These are phyloP conservation scores for Logfia minima DNA, from an alignment of 129 eudicot species.

Conservation along the genomic window DNA sequence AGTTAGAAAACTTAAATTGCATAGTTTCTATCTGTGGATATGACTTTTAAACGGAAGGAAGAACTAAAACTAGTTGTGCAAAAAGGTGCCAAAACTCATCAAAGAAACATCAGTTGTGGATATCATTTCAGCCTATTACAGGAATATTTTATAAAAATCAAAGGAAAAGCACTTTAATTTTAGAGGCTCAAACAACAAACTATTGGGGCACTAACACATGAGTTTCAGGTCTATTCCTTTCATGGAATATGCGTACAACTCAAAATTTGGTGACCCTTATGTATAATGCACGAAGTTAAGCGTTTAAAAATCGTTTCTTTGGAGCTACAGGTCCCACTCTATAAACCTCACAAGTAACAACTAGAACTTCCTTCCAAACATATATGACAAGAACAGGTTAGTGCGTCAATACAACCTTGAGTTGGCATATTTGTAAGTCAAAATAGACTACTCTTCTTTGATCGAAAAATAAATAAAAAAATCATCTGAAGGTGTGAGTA, in stretches of 20 bases:
- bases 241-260: not conserved
- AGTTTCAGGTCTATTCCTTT: not conserved
- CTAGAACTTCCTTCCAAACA: not conserved
- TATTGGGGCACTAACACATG: not conserved
- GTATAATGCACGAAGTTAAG: not conserved
- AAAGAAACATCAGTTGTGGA: not conserved
- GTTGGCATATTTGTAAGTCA: not conserved
- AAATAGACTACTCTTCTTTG: not conserved
- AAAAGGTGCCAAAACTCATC: not conserved
- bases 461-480: not conserved
- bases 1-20: not conserved
- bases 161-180: not conserved
- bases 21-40: not conserved
- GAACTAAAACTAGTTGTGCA: not conserved
- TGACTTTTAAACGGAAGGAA: not conserved
- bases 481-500: not conserved
- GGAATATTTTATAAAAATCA: too few relatives aligned
- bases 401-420: not conserved
- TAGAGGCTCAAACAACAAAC: not conserved
- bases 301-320: not conserved
- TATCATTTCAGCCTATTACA: not conserved
- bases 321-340: not conserved
- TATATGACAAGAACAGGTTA: not conserved
- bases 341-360: not conserved
- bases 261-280: too few relatives aligned